Base-by-base conservation (phyloP, 208 protist genomes). In the Blechomonas ayalai region DNA sequence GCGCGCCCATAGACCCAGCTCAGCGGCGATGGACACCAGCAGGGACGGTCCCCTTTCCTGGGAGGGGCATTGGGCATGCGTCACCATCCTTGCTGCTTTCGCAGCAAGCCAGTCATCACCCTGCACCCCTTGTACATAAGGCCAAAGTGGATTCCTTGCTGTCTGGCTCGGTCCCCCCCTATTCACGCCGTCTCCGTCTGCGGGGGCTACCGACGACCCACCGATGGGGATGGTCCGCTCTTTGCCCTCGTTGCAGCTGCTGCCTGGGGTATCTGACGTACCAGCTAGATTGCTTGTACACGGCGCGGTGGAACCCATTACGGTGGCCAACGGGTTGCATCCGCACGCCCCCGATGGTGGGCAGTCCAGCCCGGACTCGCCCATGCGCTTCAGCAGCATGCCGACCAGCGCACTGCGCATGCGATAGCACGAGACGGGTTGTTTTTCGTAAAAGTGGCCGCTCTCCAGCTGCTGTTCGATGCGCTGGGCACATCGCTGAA, bases 11-110 rank as follows among this genome's bases (percentile, higher is more conserved):
- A 59, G 55, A 10, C 45, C 51, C 9, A 68, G 20, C 51, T 42
- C 44, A 3, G 59, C 59, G 0, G 59, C 66, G 4, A 34, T 58
- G 36, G 38, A 59, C 26, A 73, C 34, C 20, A 73, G 42, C 20
- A 52, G 27, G 25, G 59, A 58, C 22, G 59, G 55, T 7, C 24
- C 42, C 19, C 53, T 47, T 26, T 48, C 59, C 12, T 57, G 42
- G n/a, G 28, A 10, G n/a, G 38, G 33, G 5, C 8, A 18, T 6
- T 44, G n/a, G 3, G 50, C 36, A 19, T 33, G 19, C 16, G 47
- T 40, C 18, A 66, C 50, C 42, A 66, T 58, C 38, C 54, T 41
- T 26, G 25, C 27, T 3, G 54, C 28, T 26, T 39, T 44, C 19
- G 52, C 29, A 12, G 35, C 20, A 23, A 66, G 33, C 48, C 59